These are phyloP conservation scores for Apodospora peruviana DNA, from an alignment of 495 filamentous ascomycete genomes.

Conservation along the genomic window DNA sequence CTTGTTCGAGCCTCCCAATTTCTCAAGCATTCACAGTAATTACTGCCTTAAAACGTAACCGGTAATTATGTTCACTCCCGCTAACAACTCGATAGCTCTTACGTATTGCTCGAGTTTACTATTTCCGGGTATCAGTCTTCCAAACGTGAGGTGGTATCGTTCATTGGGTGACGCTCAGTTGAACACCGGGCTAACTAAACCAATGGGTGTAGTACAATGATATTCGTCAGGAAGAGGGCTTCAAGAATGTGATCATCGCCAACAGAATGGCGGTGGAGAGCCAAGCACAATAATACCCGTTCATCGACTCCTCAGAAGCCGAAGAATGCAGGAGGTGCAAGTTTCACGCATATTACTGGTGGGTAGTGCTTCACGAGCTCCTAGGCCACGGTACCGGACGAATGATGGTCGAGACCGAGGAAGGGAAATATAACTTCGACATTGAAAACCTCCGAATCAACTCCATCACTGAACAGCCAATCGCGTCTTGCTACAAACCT, in stretches of 20 bases:
- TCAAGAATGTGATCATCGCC: conserved; percentile 45
- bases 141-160: too few species aligned
- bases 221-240: conserved; percentile 39
- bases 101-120: conserved; percentile 42
- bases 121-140: conserved; percentile 36
- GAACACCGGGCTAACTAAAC: too few species aligned
- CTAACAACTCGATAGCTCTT: too few species aligned
- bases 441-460: conserved; percentile 33
- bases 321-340: too few species aligned
- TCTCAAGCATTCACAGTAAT: conserved; percentile 37
- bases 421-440: conserved; percentile 44
- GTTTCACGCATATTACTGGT: too few species aligned
- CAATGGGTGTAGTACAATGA: too few species aligned
- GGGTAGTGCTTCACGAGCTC: conserved; percentile 44
- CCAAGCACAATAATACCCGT: too few species aligned
- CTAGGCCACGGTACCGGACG: conserved; percentile 41
- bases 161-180: too few species aligned
- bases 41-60: conserved; percentile 12
- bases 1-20: conserved; percentile 36
- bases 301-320: too few species aligned
- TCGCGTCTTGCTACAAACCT: conserved; percentile 39
- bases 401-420: conserved; percentile 23
- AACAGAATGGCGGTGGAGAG: too few species aligned
- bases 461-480: conserved; percentile 36
- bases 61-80: too few species aligned